These are phyloP conservation scores for Dujonia santamariae DNA, from an alignment of 1,139 yeast species.

Conservation along the genomic window DNA sequence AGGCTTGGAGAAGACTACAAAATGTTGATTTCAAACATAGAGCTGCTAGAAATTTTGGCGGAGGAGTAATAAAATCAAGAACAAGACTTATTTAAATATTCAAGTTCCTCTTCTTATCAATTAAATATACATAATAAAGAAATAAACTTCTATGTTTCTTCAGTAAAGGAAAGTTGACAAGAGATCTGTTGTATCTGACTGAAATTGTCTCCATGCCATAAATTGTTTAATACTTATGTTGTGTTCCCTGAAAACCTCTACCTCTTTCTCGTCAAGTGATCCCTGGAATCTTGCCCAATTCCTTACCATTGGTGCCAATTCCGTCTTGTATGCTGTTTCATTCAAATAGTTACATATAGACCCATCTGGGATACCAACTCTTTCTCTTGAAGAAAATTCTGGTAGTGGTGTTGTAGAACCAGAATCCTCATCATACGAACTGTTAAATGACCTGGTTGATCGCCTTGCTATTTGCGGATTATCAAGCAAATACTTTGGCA, in stretches of 20 bases:
- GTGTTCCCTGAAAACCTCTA: slow-evolving; percentile 14
- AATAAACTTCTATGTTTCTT: background rate
- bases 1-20: slow-evolving; percentile 88
- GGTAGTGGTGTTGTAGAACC: background rate
- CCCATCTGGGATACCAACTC: slow-evolving; percentile 24
- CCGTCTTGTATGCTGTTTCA: slow-evolving; percentile 20
- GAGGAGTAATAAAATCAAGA: slow-evolving; percentile 56
- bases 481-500: slow-evolving; percentile 17
- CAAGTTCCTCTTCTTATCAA: background rate
- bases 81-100: slow-evolving; percentile 34
- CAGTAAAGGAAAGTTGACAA: slow-evolving; percentile 6
- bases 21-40: slow-evolving; percentile 55
- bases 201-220: slow-evolving; percentile 38
- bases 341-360: slow-evolving; percentile 19
- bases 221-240: slow-evolving; percentile 25
- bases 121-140: background rate
- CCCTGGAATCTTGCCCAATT: slow-evolving; percentile 35
- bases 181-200: slow-evolving; percentile 15
- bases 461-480: slow-evolving; percentile 12
- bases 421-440: background rate
- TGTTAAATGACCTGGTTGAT: slow-evolving; percentile 14
- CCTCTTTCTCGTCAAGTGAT: slow-evolving; percentile 24
- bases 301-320: slow-evolving; percentile 33
- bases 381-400: slow-evolving; percentile 2
- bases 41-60: slow-evolving; percentile 72